Base-by-base conservation (phyloP, 495 filamentous ascomycete species). In the Trichoderma virens region DNA sequence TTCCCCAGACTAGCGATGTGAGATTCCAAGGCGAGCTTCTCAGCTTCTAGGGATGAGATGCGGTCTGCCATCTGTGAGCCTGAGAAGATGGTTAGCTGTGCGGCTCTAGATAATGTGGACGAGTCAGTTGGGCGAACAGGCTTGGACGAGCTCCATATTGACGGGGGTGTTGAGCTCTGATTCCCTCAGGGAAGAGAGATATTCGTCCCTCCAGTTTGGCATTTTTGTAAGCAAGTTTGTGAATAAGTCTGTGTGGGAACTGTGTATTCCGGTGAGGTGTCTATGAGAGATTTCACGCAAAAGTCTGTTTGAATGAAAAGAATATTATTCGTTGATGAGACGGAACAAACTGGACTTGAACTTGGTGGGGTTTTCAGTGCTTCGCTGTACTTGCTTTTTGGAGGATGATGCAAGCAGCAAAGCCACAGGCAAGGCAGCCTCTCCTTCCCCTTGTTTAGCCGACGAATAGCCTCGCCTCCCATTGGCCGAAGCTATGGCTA, bases 41-140 rank as follows among this genome's bases (percentile, higher is more conserved):
- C 78, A 61, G 79, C 77, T 72, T 86, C 78, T 62, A 87, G 76
- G 23, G 74, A 72, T 30, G 85, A 75, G 60, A 88, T 79, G 56
- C 87, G 84, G 75, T 90, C 88, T 61, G 85, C 85, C 27, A 93
- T 84, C 61, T 81, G 80, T 39, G 87, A 86, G 78, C 87, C 90
- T 92, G 67, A 47, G 65, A 62, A 30, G 18, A 45, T 38, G 60
- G 68, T 70, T 60, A 73, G 71, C 63, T 59, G 43, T 59, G 45
- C 28, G 60, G 35, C 34, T 34, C 20, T 61, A 51, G n/a, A 63
- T 8, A n/a, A 16, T 51, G 60, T 43, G 61, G 62, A 60, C 27
- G 5, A 5, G 62, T 39, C 41, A 60, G 43, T 65, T 67, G 63
- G 38, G 71, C 79, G 67, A 30, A 82, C 79, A 82, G 60, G 75